phyloP scores from a whole-genome alignment of 192 early-diverging fungal genomes.

The Podila epigama region DNA sequence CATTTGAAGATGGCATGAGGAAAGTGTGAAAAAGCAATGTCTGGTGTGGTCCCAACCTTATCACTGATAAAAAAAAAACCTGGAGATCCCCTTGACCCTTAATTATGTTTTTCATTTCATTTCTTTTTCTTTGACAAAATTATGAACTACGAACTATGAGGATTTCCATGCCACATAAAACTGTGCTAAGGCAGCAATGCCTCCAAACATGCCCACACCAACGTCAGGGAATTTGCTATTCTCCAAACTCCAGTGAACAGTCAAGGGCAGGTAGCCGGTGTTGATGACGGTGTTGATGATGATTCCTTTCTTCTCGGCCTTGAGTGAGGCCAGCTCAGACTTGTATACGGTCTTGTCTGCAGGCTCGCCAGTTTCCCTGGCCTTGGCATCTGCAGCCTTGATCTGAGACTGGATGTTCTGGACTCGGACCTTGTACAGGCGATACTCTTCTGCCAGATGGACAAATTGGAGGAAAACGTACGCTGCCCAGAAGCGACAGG shows the following conservation, averaged over 20 bases:
- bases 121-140: too few relatives aligned
- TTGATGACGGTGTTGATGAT: conserved; percentile 84
- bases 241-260: conserved; percentile 91
- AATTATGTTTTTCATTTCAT: too few relatives aligned
- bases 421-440: conserved; percentile 59
- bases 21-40: neutral
- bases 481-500: conserved; percentile 95
- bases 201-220: conserved; percentile 91
- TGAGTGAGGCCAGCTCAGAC: conserved; percentile 69
- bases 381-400: conserved; percentile 64
- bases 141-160: too few relatives aligned
- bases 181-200: conserved; percentile 88
- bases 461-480: conserved; percentile 92
- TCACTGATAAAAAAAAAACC: too few relatives aligned
- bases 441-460: conserved; percentile 76
- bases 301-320: conserved; percentile 65
- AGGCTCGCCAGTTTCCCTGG: conserved; percentile 52
- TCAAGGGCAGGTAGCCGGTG: conserved; percentile 91
- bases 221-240: conserved; percentile 90
- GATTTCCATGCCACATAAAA: conserved; percentile 85
- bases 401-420: conserved; percentile 55
- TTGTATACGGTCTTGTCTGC: conserved; percentile 60
- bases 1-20: neutral
- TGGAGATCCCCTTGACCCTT: too few relatives aligned
- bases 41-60: too few relatives aligned